These are phyloP conservation scores for Cladosporium phlei DNA, from an alignment of 2,329 filamentous ascomycete genomes.

Conservation along the genomic window DNA sequence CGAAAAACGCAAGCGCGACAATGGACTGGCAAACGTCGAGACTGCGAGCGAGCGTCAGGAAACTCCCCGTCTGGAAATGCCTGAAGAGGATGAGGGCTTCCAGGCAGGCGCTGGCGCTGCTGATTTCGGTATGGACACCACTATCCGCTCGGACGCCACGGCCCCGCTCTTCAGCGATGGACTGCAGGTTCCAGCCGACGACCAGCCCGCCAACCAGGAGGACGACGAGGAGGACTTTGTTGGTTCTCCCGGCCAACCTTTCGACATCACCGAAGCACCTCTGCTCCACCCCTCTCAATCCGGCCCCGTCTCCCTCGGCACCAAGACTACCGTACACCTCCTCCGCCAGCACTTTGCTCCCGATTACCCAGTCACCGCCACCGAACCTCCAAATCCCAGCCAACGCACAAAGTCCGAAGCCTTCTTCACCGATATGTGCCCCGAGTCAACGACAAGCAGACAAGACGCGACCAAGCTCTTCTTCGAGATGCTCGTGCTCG, in stretches of 20 bases:
- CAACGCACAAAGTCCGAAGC: constrained; percentile 72
- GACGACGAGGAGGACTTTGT: constrained; percentile 30
- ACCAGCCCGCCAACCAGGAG: constrained; percentile 18
- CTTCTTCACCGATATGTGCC: constrained; percentile 86
- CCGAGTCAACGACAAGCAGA: constrained; percentile 72
- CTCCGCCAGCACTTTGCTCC: constrained; percentile 73
- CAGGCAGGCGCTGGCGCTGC: constrained; percentile 28
- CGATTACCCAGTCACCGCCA: constrained; percentile 54
- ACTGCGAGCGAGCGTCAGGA: constrained; percentile 39
- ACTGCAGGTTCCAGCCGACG: constrained; percentile 19
- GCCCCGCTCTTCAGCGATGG: constrained; percentile 20
- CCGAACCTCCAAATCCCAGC: constrained; percentile 60
- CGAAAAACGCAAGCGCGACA: constrained; percentile 85
- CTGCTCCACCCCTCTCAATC: constrained; percentile 76
- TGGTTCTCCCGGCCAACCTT: constrained; percentile 41
- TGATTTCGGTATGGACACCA: constrained; percentile 27
- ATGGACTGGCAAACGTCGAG: constrained; percentile 75
- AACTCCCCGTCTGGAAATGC: constrained; percentile 28
- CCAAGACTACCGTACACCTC: constrained; percentile 92
- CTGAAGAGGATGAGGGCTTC: constrained; percentile 29
- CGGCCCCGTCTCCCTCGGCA: constrained; percentile 82
- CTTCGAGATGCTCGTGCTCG: constrained; percentile 91
- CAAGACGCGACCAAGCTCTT: constrained; percentile 99
- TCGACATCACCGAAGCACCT: constrained; percentile 74
- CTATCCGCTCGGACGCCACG: constrained; percentile 17